Evolutionary conservation across 805 yeast genomes (phyloP), one percentile per base, ranked within the genome.

Genomic region (Wickerhamiella spandovensis): DNA sequence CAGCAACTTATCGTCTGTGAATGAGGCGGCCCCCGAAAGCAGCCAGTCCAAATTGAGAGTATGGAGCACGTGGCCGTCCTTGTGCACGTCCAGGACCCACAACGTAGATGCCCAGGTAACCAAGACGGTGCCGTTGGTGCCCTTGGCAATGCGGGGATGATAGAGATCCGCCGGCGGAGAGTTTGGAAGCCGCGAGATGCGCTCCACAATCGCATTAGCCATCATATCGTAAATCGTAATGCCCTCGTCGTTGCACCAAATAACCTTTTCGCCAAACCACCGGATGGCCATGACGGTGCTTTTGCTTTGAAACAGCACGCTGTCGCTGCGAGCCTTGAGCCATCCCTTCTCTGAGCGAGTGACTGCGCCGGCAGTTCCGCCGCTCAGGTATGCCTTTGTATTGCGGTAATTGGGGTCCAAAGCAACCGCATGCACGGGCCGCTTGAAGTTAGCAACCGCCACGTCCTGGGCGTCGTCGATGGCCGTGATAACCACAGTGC

Each of bases 301-400:
- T 15, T 35, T 18, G 8, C 55, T 45, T 44, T 56, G 58, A 22
- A 79, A 82, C 5, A 92, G 51, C 0, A 74, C 66, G 0, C 78
- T 71, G 58, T 92, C 97, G 2, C 72, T 71, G 51, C 95, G 73
- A 53, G 81, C 79, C 1, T 95, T 95, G 6, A 92, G 68, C 98
- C 98, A 90, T 58, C 84, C 84, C 55, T 81, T 73, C 38, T 82
- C 81, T 1, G 94, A 82, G 45, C 79, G 67, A 0, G 84, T 67
- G 0, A 92, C 81, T 45, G 84, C 79, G 0, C 97, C 97, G 7
- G 88, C 81, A 68, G 82, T 87, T 0, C 97, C 97, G 2, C 97
- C 97, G 30, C 89, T 81, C 0, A 87, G 72, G 57, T 88, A 90
- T 9, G 82, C 72, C 50, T 78, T 76, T 0, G 80, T 72, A 9